A percentile compares a stretch with the other conserved stretches of the same genome.
Conservation (phyloP, 1,284 basidiomycete species). For the Ustilago shanxiensis region DNA sequence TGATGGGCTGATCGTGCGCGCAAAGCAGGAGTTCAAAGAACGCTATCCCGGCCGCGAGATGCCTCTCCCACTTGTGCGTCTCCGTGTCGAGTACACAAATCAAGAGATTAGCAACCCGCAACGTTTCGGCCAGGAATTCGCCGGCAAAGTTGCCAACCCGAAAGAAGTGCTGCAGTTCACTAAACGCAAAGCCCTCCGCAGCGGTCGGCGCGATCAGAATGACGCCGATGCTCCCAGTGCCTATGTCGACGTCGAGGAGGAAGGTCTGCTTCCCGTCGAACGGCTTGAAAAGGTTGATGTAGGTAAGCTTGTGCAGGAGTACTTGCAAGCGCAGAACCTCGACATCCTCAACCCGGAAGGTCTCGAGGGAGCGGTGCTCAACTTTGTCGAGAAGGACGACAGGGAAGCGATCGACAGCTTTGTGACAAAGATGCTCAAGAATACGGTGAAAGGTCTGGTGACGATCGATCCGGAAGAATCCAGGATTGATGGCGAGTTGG, state of each 20-base stretch:
- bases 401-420: conserved; percentile 59
- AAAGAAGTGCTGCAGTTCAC: conserved; percentile 91
- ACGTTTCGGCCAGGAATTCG: conserved; percentile 95
- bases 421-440: conserved; percentile 52
- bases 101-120: conserved; percentile 79
- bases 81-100: conserved; percentile 73
- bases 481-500: conserved; percentile 49
- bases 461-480: conserved; percentile 58
- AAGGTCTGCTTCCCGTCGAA: conserved; percentile 55
- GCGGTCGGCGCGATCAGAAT: conserved; percentile 22
- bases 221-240: conserved; percentile 19
- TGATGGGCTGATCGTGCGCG: conserved; percentile 78
- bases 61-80: conserved; percentile 83
- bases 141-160: conserved; percentile 91
- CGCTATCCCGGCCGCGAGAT: conserved; percentile 72
- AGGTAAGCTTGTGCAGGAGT: conserved; percentile 59
- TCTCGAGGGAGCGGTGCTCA: conserved; percentile 61
- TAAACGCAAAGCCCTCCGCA: conserved; percentile 75
- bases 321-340: conserved; percentile 60
- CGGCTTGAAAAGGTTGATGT: conserved; percentile 62
- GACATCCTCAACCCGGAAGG: conserved; percentile 62
- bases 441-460: conserved; percentile 48
- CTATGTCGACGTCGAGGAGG: conserved; percentile 45
- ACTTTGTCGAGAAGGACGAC: conserved; percentile 68
- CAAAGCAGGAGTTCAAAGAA: conserved; percentile 82